Base-by-base conservation (phyloP, 1,284 basidiomycete species). In the Afroboletus lepidellus region DNA sequence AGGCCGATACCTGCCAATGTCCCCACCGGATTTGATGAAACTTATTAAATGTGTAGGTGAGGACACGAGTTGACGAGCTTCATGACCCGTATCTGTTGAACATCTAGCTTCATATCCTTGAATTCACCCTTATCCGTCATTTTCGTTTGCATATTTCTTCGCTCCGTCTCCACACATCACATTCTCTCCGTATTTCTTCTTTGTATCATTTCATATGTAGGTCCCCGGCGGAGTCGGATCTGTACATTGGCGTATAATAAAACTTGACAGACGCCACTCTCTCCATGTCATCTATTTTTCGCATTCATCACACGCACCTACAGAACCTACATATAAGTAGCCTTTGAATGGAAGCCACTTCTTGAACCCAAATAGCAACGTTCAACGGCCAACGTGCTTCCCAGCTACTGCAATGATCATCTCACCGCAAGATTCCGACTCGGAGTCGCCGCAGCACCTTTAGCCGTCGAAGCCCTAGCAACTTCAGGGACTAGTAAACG, bases 21-120 rank as follows among this genome's bases (percentile, higher is more conserved):
- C 15, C 65, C 65, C 9, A 50, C 46, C 6, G 65, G 67, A 36
- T 66, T 66, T 50, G 67, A 67, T 8, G 61, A 69, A 16, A n/a
- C 53, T 50, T 23, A 56, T 11, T 42, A 21, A 5, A 3, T 41
- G 21, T 23, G 29, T 8, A 54, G 56, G 58, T 55, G 34, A 56
- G 50, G 13, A 33, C 8, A 25, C 16, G 8, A 32, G 37, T 23
- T 23, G 41, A 46, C 12, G 34, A 23, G n/a, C 20, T 39, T 57
- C 16, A 64, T 42, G 25, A 24, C 16, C 25, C 6, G 2, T 18
- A 9, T 23, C n/a, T 18, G 18, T 30, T 30, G 36, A 23, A 32
- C 24, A n/a, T 16, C 24, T 18, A 51, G 43, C 23, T 27, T 15
- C 45, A 32, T 44, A 6, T 24, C 23, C 15, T 5, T 33, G 36